A percentile compares a stretch with the other conserved stretches of the same genome.
phyloP scores from a whole-genome alignment of 192 early-diverging fungal genomes.

The Coemansia biformis region DNA sequence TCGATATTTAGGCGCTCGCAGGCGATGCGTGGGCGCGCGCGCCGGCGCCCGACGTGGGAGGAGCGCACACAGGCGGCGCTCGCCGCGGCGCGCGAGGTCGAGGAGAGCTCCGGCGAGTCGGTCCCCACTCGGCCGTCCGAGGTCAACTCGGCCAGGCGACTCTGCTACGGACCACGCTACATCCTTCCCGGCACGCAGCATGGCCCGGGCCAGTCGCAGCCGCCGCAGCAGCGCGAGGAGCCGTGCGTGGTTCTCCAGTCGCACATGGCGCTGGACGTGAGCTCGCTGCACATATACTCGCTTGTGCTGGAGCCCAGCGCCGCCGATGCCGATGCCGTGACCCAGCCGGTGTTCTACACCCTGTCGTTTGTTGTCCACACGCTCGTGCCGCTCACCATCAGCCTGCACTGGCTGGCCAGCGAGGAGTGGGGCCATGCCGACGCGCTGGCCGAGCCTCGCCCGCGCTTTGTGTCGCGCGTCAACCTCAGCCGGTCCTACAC shows the following conservation, averaged over 20 bases:
- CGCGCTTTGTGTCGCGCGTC: conserved; percentile 37
- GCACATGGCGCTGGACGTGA: conserved; percentile 24
- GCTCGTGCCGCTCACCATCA: conserved; percentile 33
- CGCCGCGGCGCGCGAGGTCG: conserved; percentile 44
- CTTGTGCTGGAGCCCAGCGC: conserved; percentile 21
- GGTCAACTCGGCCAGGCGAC: conserved; percentile 33
- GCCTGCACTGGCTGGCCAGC: conserved; percentile 37
- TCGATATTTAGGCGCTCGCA: conserved; percentile 36
- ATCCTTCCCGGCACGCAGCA: conserved; percentile 25
- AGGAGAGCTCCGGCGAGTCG: conserved; percentile 41
- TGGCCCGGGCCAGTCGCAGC: conserved; percentile 8
- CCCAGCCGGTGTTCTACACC: conserved; percentile 28
- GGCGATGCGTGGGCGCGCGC: conserved; percentile 21
- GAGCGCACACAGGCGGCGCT: conserved; percentile 38
- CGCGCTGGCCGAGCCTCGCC: conserved; percentile 4
- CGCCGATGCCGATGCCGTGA: conserved; percentile 12
- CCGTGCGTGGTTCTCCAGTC: conserved; percentile 33
- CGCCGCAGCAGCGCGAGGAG: conserved; percentile 32
- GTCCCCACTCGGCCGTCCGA: conserved; percentile 46
- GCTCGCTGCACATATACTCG: conserved; percentile 34
- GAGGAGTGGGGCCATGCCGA: conserved; percentile 35
- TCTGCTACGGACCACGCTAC: conserved; percentile 46
- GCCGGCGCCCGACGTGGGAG: conserved; percentile 41
- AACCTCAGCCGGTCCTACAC: conserved; percentile 16
- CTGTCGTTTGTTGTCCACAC: conserved; percentile 36